Base-by-base conservation (phyloP, 139 green algal genomes). In the Ettlia oleoabundans region DNA sequence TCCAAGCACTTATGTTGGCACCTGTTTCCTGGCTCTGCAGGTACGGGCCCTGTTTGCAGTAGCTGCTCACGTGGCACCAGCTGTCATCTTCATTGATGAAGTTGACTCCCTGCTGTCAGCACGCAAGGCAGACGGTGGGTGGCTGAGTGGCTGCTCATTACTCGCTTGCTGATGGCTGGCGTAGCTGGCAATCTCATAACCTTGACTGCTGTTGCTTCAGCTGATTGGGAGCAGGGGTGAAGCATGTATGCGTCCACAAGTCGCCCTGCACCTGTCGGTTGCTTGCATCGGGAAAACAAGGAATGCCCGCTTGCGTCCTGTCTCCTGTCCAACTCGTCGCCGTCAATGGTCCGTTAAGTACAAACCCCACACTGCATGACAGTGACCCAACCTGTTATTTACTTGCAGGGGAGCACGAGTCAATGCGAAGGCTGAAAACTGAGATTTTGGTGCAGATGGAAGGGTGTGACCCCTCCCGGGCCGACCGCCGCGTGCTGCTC, bases 11-110 rank as follows among this genome's bases (percentile, higher is more conserved):
- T n/a, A n/a, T n/a, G n/a, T n/a, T n/a, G 33, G 5, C 62, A 24
- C 62, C 62, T 19, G 10, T 37, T 55, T 35, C 73, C n/a, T 30
- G 2, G n/a, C 73, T 35, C 26, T 52, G 1, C 37, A 94, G 91
- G 92, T 96, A 32, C 89, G 90, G 22, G 89, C 89, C 22, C 88
- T 99, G 70, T 99, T 99, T 87, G 92, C 95, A 4, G 92, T 99
- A 41, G 95, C 97, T 4, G 82, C 80, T n/a, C 78, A 80, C 41
- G 83, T 97, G 68, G 91, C 96, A 81, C 96, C 96, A 0, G 89
- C 92, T 3, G 95, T 99, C 72, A 99, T 99, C 76, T 99, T 99
- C 92, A 98, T 99, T n/a, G 97, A 99, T 72, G 97, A 99, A 86
- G 97, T 99, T 24, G 97, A 99, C 89, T 99, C 96, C 21, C 88